Base-by-base conservation (phyloP, 176 grass and related monocot species). In the Cenchrus americanus region DNA sequence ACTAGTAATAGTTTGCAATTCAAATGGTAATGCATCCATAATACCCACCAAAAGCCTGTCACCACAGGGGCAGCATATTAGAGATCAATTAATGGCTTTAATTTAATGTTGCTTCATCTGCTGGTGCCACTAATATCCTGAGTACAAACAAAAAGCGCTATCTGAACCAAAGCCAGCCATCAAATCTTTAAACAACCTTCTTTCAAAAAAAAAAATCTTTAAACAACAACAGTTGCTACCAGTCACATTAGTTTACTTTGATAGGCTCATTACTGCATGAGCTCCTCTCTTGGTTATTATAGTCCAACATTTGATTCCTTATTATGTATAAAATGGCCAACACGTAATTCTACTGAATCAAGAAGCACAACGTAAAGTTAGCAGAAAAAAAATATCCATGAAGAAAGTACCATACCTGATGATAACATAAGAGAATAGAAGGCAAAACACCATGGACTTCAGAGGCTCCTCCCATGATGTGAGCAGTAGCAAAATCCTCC, bases 381-480 rank as follows among this genome's bases (percentile, higher is more conserved):
- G 10, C 10, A 76, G 10, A 59, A 60, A 58, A 60, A 58, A 68
- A 73, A 49, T 58, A 37, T 47, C 44, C 26, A 78, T 62, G 47
- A 22, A 77, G 30, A 75, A 83, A 76, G 58, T 71, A 83, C 26
- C 67, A 73, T 80, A 94, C 95, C 90, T 94, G 61, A 88, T 66
- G 48, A 97, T 94, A 50, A 93, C 86, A 81, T 75, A 97, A 77
- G 88, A 89, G 27, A 65, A 94, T 44, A 89, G 7, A 65, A 80
- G 88, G 74, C 95, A 97, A 85, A 97, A 97, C 27, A 88, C 23
- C 44, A 91, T 61, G 54, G 95, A 97, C 71, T 94, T 97, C 23
- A 94, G 49, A 65, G 92, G 92, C 50, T 97, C 90, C 24, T 93
- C 92, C 95, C 95, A 97, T 52, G 87, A 85, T 89, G 95, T 86